Evolutionary conservation across 83 land plant genomes (phyloP).

Genomic region (Picea engelmannii): DNA sequence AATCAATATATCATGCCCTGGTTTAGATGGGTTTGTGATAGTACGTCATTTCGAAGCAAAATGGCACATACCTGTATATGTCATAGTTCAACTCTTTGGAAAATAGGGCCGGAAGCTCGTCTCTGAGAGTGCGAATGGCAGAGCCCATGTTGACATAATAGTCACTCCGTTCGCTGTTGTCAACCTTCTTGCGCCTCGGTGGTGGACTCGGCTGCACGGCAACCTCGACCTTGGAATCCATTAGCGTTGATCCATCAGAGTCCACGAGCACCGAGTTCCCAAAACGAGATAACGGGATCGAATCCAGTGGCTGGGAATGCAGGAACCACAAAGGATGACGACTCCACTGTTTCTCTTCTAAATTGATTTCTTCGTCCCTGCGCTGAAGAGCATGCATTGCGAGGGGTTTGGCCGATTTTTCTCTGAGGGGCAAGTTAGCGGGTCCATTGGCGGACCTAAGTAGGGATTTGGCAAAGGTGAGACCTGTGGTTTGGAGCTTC

Average conservation of each 20-base stretch:
- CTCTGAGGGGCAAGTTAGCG: neutral
- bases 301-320: neutral
- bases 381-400: neutral
- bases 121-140: slow-evolving; percentile 71
- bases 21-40: no score
- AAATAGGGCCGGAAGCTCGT: slow-evolving; percentile 60
- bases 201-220: slow-evolving; percentile 5
- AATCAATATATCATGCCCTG: no score
- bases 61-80: slow-evolving; percentile 57
- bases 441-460: neutral
- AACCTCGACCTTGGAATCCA: neutral
- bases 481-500: slow-evolving; percentile 8
- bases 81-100: slow-evolving; percentile 57
- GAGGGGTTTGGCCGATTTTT: neutral
- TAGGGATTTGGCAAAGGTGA: slow-evolving; percentile 1
- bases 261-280: no score
- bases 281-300: neutral
- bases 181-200: neutral
- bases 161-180: slow-evolving; percentile 28
- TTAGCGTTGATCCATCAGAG: no score
- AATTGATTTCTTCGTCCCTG: slow-evolving; percentile 4
- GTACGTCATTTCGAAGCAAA: neutral
- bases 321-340: no score
- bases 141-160: slow-evolving; percentile 67
- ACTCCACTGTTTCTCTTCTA: slow-evolving; percentile 3